Evolutionary conservation across 768 basidiomycete genomes (phyloP).

Genomic region (Amanita rimosa): DNA sequence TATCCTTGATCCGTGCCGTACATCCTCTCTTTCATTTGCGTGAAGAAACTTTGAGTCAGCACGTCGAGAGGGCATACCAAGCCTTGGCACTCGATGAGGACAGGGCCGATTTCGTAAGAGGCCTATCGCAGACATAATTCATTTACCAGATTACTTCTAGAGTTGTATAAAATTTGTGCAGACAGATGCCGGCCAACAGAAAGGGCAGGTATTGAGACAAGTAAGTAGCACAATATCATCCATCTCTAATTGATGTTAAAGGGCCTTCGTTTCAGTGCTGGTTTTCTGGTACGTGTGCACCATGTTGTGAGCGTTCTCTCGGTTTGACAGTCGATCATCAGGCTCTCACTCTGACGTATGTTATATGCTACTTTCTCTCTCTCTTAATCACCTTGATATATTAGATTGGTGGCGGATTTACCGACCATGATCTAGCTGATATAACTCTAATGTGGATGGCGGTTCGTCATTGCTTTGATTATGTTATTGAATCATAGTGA

Average conservation of each 20-base stretch:
- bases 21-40: slow-evolving; percentile 49
- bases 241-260: background rate
- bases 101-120: slow-evolving; percentile 55
- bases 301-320: background rate
- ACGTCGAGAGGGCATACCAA: slow-evolving; percentile 57
- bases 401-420: slow-evolving; percentile 63
- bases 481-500: background rate
- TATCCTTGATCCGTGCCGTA: slow-evolving; percentile 33
- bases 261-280: slow-evolving; percentile 37
- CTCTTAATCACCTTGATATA: background rate
- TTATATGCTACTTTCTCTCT: slow-evolving; percentile 5
- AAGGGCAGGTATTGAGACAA: slow-evolving; percentile 53
- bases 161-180: slow-evolving; percentile 55
- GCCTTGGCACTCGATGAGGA: slow-evolving; percentile 61
- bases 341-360: slow-evolving; percentile 33
- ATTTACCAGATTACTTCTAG: slow-evolving; percentile 18
- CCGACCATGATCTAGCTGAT: slow-evolving; percentile 57
- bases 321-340: slow-evolving; percentile 6
- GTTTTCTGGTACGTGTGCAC: slow-evolving; percentile 44
- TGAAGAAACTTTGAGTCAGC: slow-evolving; percentile 46
- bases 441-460: slow-evolving; percentile 55
- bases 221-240: slow-evolving; percentile 19
- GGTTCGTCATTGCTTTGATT: slow-evolving; percentile 24
- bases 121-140: background rate
- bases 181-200: slow-evolving; percentile 34